Evolutionary conservation across 257 asterid species (phyloP), one percentile per base, ranked within the genome.

Genomic region (Petunia secreta): DNA sequence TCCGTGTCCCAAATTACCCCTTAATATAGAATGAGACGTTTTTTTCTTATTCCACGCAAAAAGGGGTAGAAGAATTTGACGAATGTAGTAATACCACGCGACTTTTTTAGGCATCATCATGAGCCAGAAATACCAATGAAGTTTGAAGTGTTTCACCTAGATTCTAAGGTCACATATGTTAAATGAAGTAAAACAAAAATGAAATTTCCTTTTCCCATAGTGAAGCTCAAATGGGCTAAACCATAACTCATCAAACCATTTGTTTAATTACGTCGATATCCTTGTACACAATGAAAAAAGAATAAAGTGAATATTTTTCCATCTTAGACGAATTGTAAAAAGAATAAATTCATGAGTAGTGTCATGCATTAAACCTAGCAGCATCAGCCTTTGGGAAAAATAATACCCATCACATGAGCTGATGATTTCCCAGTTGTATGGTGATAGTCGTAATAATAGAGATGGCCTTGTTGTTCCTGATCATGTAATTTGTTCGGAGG

Each of bases 401-500:
- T 48, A 71, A 48, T 3, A n/a, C 43, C 59, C 25, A 48, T 71
- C 16, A 71, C 48, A 25, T 25, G 25, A 38, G 15, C 41, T 15
- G 37, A 67, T 8, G 75, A n/a, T 0, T 36, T 8, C 40, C 34
- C 52, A 8, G n/a, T 43, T 0, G n/a, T 25, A 25, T 25, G 25
- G 25, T 25, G 25, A 25, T 25, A 25, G 25, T 25, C 25, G 25
- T 25, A 25, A 25, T 25, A 25, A 25, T 25, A 25, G 25, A 25
- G 25, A 25, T 25, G 25, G 25, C 25, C 25, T 25, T 0, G 25
- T 74, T 66, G 86, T 34, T 34, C 67, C 75, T 2, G 8, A 1
- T 66, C 84, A 2, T 79, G 82, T 6, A 5, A 13, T 2, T 77
- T 69, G 6, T 0, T 78, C 0, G 55, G 75, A 10, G 95, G 93